These are phyloP conservation scores for Xylariales sp. DNA, from an alignment of 2,329 filamentous ascomycete genomes.

Conservation along the genomic window DNA sequence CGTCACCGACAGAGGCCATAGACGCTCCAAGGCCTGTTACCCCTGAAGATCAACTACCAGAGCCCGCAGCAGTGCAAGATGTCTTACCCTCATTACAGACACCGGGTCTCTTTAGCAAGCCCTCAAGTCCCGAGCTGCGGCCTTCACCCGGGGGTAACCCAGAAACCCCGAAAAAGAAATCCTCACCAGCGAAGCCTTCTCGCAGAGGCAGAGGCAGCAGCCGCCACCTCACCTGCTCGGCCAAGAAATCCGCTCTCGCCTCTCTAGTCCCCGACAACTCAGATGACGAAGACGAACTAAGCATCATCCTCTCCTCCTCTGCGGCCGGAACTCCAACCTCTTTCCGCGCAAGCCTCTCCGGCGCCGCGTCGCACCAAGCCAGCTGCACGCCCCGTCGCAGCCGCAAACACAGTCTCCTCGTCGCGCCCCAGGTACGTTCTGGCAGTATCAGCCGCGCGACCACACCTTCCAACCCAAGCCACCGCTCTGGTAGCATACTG, in stretches of 20 bases:
- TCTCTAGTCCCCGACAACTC: constrained; percentile 8
- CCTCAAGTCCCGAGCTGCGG: too few species aligned
- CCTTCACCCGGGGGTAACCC: too few species aligned
- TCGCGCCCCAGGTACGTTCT: background rate
- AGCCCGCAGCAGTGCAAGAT: too few species aligned
- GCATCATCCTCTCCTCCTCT: background rate
- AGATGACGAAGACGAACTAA: constrained; percentile 10
- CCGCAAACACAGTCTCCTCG: background rate
- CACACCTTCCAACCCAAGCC: background rate
- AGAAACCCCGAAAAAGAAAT: constrained; percentile 6
- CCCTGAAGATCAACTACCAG: too few species aligned
- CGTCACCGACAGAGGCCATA: too few species aligned
- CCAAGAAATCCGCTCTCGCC: constrained; percentile 5
- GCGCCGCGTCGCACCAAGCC: background rate
- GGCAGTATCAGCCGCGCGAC: too few species aligned
- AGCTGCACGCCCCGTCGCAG: background rate
- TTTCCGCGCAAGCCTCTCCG: background rate
- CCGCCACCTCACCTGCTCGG: background rate
- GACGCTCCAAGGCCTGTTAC: too few species aligned
- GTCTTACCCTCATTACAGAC: too few species aligned
- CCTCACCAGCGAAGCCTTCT: constrained; percentile 19
- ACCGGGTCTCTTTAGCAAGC: background rate
- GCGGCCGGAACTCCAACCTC: background rate
- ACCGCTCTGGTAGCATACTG: background rate
- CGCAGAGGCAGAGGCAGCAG: constrained; percentile 4